phyloP scores from a whole-genome alignment of 2,329 filamentous ascomycete genomes.

The Cryphonectria naterciae region DNA sequence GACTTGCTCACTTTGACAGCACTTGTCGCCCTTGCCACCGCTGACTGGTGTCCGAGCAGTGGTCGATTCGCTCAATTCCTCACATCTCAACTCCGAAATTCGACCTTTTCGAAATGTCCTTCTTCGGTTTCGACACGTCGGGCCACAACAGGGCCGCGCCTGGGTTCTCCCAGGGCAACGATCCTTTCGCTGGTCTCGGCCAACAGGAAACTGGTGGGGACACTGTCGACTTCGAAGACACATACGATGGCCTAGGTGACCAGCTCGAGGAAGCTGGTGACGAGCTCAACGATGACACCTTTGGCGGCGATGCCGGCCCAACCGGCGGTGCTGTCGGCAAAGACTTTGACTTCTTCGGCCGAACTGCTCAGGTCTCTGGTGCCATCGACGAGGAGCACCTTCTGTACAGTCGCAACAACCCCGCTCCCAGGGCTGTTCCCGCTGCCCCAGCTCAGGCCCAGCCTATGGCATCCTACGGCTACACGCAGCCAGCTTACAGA shows the following conservation, averaged over 20 bases:
- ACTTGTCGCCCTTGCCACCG: neutral
- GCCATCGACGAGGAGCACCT: constrained; percentile 91
- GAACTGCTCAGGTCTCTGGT: constrained; percentile 83
- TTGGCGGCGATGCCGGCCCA: constrained; percentile 56
- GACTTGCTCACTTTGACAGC: neutral
- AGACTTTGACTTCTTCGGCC: constrained; percentile 96
- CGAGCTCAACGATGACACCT: constrained; percentile 96
- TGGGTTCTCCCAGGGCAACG: constrained; percentile 80
- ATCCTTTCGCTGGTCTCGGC: constrained; percentile 84
- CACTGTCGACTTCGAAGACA: constrained; percentile 85
- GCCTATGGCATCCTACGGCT: constrained; percentile 43
- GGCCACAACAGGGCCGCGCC: constrained; percentile 71
- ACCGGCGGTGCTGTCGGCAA: constrained; percentile 69
- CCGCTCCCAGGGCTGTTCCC: constrained; percentile 52
- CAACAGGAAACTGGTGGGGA: constrained; percentile 63
- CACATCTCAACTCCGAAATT: constrained; percentile 2
- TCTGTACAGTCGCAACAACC: constrained; percentile 77
- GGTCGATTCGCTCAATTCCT: constrained; percentile 2
- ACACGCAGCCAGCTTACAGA: constrained; percentile 51
- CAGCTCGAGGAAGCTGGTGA: constrained; percentile 90
- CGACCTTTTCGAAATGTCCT: constrained; percentile 67
- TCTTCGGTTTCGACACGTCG: constrained; percentile 84
- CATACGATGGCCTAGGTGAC: constrained; percentile 92
- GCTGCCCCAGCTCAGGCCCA: constrained; percentile 38
- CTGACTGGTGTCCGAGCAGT: constrained; percentile 10